phyloP scores from a whole-genome alignment of 139 green algal genomes.

The Chloropicon primus region DNA sequence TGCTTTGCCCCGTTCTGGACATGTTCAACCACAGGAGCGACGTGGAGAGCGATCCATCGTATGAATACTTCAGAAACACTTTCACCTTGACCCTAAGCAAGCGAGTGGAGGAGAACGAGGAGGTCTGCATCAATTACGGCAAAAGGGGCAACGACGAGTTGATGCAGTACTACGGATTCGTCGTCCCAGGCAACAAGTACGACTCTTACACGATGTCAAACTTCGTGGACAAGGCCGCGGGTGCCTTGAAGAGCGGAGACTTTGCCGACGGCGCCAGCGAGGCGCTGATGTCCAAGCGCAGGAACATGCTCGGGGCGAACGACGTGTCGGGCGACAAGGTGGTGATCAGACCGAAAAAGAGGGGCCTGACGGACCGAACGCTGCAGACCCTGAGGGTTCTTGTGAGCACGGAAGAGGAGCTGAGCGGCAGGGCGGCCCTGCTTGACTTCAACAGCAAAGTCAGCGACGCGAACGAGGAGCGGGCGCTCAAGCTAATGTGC shows the following conservation, averaged over 20 bases:
- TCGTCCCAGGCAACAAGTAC: slow-evolving; percentile 24
- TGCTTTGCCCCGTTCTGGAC: slow-evolving; percentile 35
- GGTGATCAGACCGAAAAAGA: neutral
- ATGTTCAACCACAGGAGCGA: slow-evolving; percentile 36
- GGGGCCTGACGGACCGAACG: neutral
- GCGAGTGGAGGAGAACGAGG: slow-evolving; percentile 11
- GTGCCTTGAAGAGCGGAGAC: neutral
- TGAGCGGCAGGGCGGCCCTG: neutral
- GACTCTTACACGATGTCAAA: slow-evolving; percentile 19
- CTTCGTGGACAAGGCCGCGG: neutral
- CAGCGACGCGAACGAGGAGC: neutral
- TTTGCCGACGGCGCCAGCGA: neutral
- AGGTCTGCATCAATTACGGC: slow-evolving; percentile 41
- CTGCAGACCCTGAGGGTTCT: neutral
- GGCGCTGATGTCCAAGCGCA: neutral
- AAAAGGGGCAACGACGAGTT: slow-evolving; percentile 35
- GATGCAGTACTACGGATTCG: slow-evolving; percentile 45
- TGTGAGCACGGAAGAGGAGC: neutral
- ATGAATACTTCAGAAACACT: slow-evolving; percentile 37
- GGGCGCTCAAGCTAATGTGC: neutral
- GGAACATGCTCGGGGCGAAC: neutral
- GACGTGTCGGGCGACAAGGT: neutral
- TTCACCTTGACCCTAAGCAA: slow-evolving; percentile 17
- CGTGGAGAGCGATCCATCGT: slow-evolving; percentile 17
- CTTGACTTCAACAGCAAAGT: neutral